These are phyloP conservation scores for Penstemon eatonii DNA, from an alignment of 257 asterid genomes.

Conservation along the genomic window DNA sequence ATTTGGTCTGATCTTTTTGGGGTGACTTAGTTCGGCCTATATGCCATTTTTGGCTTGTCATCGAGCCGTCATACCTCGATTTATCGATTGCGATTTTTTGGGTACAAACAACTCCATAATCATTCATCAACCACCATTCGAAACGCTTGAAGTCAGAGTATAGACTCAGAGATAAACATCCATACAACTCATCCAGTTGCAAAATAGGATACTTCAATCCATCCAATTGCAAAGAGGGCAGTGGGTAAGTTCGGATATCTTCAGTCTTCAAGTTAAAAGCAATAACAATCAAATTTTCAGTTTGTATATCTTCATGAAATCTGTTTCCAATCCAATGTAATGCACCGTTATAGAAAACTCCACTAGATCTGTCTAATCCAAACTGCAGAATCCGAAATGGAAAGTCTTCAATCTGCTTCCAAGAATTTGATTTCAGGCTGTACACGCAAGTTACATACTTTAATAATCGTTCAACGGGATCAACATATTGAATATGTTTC, in stretches of 20 bases:
- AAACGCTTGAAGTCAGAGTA: too few relatives aligned
- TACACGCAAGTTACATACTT: background rate
- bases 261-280: conserved; percentile 7
- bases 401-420: too few relatives aligned
- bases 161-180: background rate
- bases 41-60: too few relatives aligned
- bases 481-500: conserved; percentile 13
- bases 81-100: too few relatives aligned
- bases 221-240: background rate
- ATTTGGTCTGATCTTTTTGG: too few relatives aligned
- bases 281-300: background rate
- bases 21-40: too few relatives aligned
- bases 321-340: background rate
- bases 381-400: too few relatives aligned
- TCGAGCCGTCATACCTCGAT: too few relatives aligned
- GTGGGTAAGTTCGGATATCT: background rate
- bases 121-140: too few relatives aligned
- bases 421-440: background rate
- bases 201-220: background rate
- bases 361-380: too few relatives aligned
- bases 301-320: background rate
- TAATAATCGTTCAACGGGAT: background rate
- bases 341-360: too few relatives aligned
- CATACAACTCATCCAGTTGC: background rate
- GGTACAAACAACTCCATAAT: too few relatives aligned